Conservation (phyloP, 1,139 yeast species). For the Debaryomyces psychrophilus region DNA sequence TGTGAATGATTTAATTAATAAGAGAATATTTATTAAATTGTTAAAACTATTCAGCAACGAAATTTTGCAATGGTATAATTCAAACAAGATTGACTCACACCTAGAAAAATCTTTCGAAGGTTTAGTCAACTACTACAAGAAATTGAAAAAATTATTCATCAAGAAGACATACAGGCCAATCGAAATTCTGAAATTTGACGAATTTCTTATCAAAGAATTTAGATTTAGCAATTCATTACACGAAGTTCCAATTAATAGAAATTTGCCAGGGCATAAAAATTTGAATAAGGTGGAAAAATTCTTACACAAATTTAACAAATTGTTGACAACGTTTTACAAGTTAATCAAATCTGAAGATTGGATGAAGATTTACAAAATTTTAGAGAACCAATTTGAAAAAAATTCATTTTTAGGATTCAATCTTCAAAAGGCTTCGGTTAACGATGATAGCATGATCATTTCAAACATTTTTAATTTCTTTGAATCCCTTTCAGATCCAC, state of each 20-base stretch:
- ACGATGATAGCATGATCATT: slow-evolving; percentile 62
- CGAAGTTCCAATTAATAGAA: slow-evolving; percentile 53
- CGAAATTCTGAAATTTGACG: slow-evolving; percentile 44
- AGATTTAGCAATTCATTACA: slow-evolving; percentile 45
- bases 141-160: slow-evolving; percentile 71
- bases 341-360: slow-evolving; percentile 74
- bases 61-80: slow-evolving; percentile 69
- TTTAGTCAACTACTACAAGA: slow-evolving; percentile 63
- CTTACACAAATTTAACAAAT: slow-evolving; percentile 64
- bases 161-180: slow-evolving; percentile 78
- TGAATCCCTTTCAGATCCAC: slow-evolving; percentile 54
- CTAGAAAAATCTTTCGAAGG: slow-evolving; percentile 50
- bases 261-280: slow-evolving; percentile 51
- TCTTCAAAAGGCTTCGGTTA: slow-evolving; percentile 40
- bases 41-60: slow-evolving; percentile 73
- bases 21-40: slow-evolving; percentile 64
- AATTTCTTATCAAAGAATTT: slow-evolving; percentile 41
- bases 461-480: slow-evolving; percentile 75
- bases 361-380: slow-evolving; percentile 71
- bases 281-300: slow-evolving; percentile 55
- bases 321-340: slow-evolving; percentile 61
- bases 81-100: slow-evolving; percentile 43
- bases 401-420: slow-evolving; percentile 64
- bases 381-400: slow-evolving; percentile 64
- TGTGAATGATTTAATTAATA: slow-evolving; percentile 65